A percentile compares a stretch with the other conserved stretches of the same genome.
Conservation (phyloP, 1,284 basidiomycete genomes). For the Apiotrichum gracile region DNA sequence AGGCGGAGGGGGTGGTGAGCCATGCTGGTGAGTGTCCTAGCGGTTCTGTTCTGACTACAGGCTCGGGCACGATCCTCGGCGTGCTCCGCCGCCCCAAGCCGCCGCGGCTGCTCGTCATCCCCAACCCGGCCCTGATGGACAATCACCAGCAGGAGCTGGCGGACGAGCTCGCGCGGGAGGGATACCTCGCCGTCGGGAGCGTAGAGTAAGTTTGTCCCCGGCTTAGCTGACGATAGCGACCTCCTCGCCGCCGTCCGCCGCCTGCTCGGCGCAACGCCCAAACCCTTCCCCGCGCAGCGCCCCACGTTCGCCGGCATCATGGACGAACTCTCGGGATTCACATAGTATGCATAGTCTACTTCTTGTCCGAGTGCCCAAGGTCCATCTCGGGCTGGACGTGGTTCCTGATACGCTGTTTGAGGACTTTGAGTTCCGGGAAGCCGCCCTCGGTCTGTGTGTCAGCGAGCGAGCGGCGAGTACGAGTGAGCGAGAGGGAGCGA, state of each 20-base stretch:
- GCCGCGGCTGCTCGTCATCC: constrained; percentile 77
- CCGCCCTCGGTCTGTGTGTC: constrained; percentile 71
- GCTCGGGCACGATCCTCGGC: constrained; percentile 89
- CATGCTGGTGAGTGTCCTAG: constrained; percentile 70
- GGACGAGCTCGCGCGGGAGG: constrained; percentile 57
- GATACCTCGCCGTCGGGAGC: constrained; percentile 60
- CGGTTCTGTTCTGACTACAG: constrained; percentile 50
- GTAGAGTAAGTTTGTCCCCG: constrained; percentile 25
- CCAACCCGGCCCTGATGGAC: constrained; percentile 81
- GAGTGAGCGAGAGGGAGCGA: too few species aligned
- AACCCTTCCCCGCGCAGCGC: constrained; percentile 17
- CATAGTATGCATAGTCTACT: background rate
- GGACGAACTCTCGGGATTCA: constrained; percentile 13
- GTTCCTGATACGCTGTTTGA: constrained; percentile 85
- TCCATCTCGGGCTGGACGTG: constrained; percentile 67
- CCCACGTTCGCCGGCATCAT: constrained; percentile 12
- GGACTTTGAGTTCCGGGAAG: constrained; percentile 64
- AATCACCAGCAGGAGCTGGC: constrained; percentile 93
- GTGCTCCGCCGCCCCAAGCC: constrained; percentile 60
- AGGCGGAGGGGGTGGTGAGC: constrained; percentile 73
- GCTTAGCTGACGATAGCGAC: background rate
- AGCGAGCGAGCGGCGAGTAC: too few species aligned
- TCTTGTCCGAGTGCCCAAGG: constrained; percentile 71
- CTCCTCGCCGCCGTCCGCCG: background rate
- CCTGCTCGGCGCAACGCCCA: background rate